phyloP scores from a whole-genome alignment of 139 green algal genomes.

The Zygnema cylindricum region DNA sequence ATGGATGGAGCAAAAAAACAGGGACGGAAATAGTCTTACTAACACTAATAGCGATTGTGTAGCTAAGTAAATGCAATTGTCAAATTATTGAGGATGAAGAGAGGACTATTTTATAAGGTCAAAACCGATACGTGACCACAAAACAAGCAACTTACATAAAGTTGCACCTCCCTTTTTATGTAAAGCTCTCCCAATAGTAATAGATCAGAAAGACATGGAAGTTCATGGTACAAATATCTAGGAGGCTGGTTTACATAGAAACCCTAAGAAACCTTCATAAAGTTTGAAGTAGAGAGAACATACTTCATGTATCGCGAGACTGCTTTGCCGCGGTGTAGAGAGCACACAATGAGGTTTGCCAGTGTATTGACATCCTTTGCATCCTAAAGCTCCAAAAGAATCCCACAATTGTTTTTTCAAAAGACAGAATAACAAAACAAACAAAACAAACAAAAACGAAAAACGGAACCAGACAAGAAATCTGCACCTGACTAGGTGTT shows the following conservation, averaged over 20 bases:
- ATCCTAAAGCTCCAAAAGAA: slow-evolving; percentile 72
- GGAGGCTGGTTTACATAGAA: background rate
- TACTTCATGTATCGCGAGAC: slow-evolving; percentile 70
- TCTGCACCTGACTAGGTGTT: background rate
- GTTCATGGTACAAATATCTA: too few relatives aligned
- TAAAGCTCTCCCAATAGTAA: too few relatives aligned
- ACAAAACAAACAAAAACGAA: background rate
- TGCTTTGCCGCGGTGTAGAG: slow-evolving; percentile 87
- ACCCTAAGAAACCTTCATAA: background rate
- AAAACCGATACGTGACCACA: too few relatives aligned
- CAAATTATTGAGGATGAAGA: too few relatives aligned
- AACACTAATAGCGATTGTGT: too few relatives aligned
- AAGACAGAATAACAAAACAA: background rate
- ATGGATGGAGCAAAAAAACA: too few relatives aligned
- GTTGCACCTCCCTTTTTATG: too few relatives aligned
- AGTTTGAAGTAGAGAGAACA: slow-evolving; percentile 35
- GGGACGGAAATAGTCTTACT: too few relatives aligned
- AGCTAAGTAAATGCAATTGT: too few relatives aligned
- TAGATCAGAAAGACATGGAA: too few relatives aligned
- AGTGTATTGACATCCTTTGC: slow-evolving; percentile 87
- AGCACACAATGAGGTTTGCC: slow-evolving; percentile 85
- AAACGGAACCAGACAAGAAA: background rate
- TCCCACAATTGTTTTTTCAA: slow-evolving; percentile 10
- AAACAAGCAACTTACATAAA: too few relatives aligned
- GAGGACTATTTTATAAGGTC: too few relatives aligned